Evolutionary conservation across 768 basidiomycete species (phyloP).

Genomic region (Agaricus bisporus): DNA sequence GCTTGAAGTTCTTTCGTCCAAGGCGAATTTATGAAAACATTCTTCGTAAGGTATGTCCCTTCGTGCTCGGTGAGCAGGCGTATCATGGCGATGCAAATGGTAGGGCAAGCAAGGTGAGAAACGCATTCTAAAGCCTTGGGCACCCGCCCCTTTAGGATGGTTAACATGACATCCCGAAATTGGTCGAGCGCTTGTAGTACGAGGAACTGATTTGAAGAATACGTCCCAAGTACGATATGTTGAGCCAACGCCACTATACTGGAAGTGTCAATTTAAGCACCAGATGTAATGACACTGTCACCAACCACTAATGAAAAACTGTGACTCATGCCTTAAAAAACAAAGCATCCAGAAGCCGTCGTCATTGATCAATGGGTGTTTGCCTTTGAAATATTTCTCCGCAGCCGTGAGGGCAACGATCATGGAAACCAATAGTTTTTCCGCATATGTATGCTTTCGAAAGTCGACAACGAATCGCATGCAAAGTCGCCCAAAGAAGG

Average conservation of each 20-base stretch:
- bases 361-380: neutral
- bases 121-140: slow-evolving; percentile 43
- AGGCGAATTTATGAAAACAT: slow-evolving; percentile 27
- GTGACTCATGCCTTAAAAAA: neutral
- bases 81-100: slow-evolving; percentile 43
- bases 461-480: neutral
- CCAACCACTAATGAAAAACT: neutral
- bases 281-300: neutral
- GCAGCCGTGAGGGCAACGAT: slow-evolving; percentile 1
- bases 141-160: slow-evolving; percentile 41
- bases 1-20: slow-evolving; percentile 44
- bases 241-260: slow-evolving; percentile 17
- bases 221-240: slow-evolving; percentile 16
- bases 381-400: slow-evolving; percentile 4
- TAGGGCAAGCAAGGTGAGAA: slow-evolving; percentile 41
- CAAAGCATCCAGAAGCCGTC: slow-evolving; percentile 3
- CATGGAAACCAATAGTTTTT: slow-evolving; percentile 3
- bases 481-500: neutral
- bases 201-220: slow-evolving; percentile 28
- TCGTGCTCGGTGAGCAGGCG: slow-evolving; percentile 19
- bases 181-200: slow-evolving; percentile 50
- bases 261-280: neutral
- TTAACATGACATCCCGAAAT: slow-evolving; percentile 41
- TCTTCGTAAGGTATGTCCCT: slow-evolving; percentile 2
- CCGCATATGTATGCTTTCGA: neutral